These are phyloP conservation scores for Aspergillus diversus DNA, from an alignment of 495 filamentous ascomycete genomes.

Conservation along the genomic window DNA sequence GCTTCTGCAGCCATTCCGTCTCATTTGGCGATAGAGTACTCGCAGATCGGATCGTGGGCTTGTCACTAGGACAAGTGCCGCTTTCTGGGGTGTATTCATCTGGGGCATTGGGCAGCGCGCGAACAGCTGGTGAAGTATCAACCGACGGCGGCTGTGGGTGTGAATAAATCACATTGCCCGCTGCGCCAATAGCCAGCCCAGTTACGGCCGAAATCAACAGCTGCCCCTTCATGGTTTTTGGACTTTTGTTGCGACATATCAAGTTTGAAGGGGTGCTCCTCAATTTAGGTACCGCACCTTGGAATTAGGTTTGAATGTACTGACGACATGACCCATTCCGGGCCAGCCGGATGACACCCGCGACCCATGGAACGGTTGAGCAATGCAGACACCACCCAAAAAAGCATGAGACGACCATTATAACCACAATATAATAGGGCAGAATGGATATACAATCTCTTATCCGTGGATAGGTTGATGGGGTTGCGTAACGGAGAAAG, in stretches of 20 bases:
- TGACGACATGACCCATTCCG: not conserved
- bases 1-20: conserved; percentile 63
- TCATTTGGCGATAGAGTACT: conserved; percentile 63
- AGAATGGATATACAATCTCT: not conserved
- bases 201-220: conserved; percentile 9
- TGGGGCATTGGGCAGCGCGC: conserved; percentile 43
- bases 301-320: not conserved
- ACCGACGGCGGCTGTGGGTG: not conserved
- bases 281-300: not conserved
- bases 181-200: conserved; percentile 16
- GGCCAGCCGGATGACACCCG: not conserved
- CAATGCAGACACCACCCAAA: not conserved
- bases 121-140: conserved; percentile 6
- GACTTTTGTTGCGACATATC: not conserved
- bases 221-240: conserved; percentile 17
- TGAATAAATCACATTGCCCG: not conserved
- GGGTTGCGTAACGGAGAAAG: conserved; percentile 5
- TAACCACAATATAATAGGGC: not conserved
- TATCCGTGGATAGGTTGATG: not conserved
- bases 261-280: not conserved
- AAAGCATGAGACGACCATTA: not conserved
- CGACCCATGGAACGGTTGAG: not conserved
- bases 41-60: conserved; percentile 57
- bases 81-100: conserved; percentile 43
- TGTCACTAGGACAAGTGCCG: conserved; percentile 39